A percentile compares a stretch with the other conserved stretches of the same genome.
These are phyloP conservation scores for Takakia lepidozioides DNA, from an alignment of 225 moss, liverwort and hornwort genomes.

Conservation along the genomic window DNA sequence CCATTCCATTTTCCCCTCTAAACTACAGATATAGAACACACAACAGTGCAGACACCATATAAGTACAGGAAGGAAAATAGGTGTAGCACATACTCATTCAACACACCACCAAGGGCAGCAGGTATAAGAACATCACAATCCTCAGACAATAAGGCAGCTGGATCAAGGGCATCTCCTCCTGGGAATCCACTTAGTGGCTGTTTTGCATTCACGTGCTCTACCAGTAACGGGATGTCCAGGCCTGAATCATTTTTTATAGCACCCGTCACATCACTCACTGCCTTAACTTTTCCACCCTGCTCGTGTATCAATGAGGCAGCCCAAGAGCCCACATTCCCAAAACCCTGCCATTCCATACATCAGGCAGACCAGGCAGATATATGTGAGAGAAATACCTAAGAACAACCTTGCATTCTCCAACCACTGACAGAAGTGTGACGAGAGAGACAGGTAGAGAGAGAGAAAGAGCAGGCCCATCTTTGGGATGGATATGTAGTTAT, in stretches of 20 bases:
- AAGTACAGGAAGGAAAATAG: not conserved
- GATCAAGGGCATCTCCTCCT: constrained; percentile 58
- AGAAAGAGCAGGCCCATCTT: no score
- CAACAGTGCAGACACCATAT: not conserved
- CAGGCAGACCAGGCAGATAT: no score
- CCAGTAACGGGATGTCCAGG: constrained; percentile 67
- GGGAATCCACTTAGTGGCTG: constrained; percentile 69
- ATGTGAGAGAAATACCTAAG: no score
- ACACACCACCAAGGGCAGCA: constrained; percentile 92
- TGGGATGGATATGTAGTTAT: no score
- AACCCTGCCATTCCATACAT: constrained; percentile 70
- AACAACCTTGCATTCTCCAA: no score
- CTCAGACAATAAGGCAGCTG: constrained; percentile 56
- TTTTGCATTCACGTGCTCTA: constrained; percentile 33
- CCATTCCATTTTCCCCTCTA: no score
- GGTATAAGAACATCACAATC: constrained; percentile 90
- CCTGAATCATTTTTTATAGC: constrained; percentile 76
- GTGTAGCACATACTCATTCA: constrained; percentile 44
- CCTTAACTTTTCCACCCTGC: constrained; percentile 77
- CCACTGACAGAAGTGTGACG: not conserved
- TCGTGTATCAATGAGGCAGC: constrained; percentile 70
- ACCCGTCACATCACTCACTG: constrained; percentile 78
- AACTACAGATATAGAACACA: not conserved
- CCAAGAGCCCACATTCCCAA: constrained; percentile 98
- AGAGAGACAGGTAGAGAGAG: not conserved